Base-by-base conservation (phyloP, 345 rosid species). In the Lepidium sativum region DNA sequence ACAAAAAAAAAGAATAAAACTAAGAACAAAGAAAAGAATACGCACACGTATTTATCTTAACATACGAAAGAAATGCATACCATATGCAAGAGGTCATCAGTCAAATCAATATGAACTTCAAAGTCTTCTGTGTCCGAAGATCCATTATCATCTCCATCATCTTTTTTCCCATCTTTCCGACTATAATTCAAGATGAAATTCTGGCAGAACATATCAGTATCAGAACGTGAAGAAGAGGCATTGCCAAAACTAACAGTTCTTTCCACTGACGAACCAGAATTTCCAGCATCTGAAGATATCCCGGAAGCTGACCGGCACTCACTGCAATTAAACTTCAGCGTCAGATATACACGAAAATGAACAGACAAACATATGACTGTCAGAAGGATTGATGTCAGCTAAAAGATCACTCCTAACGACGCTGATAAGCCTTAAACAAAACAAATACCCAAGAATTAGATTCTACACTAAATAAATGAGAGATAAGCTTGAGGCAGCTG, bases 41-140 rank as follows among this genome's bases (percentile, higher is more conserved):
- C n/a, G 18, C 34, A 43, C n/a, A 51, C 2, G 10, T 4, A 11
- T 10, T n/a, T 2, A 29, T 51, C 17, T 49, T n/a, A 27, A 27
- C 33, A 9, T 10, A 29, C 32, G 33, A 38, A 29, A 21, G 14
- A 49, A 74, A 51, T 16, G 14, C 13, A 68, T 82, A 91, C 97
- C 99, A 85, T 85, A 68, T 94, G 99, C 75, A 94, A 77, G 23
- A 94, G 72, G 65, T 94, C 99, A 69, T 94, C 96, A 1, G 96
- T 86, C 60, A 94, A 88, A 84, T 94, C 97, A 86, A 94, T 90
- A 55, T 80, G 86, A 58, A 86, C 78, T 74, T 84, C 89, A 6
- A 65, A 68, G 64, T 83, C 86, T 57, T 86, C 95, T 0, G 74
- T 5, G 40, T 77, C 81, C 35, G 82, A 60, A 68, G 76, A 68